phyloP scores from a whole-genome alignment of 768 basidiomycete genomes.

The Suillus lakei region DNA sequence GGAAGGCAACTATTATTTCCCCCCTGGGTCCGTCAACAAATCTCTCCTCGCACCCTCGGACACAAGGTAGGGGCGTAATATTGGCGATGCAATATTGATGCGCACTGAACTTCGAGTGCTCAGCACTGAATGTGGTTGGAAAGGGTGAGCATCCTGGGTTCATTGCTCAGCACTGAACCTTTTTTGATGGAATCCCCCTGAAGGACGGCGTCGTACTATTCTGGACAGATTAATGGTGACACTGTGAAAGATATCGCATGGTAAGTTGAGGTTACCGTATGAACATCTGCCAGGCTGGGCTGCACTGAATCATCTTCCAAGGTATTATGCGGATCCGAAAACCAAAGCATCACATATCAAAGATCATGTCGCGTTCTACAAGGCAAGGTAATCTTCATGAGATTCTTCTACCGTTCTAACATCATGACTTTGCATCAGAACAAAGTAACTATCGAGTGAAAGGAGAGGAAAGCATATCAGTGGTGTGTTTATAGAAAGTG shows the following conservation, averaged over 20 bases:
- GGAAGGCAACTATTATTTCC: slow-evolving; percentile 79
- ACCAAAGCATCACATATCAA: slow-evolving; percentile 65
- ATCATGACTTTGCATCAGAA: background rate
- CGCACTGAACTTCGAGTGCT: background rate
- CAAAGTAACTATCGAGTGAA: background rate
- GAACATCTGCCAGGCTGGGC: background rate
- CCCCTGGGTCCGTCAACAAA: slow-evolving; percentile 54
- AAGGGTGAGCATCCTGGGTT: slow-evolving; percentile 54
- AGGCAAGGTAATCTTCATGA: slow-evolving; percentile 44
- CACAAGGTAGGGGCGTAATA: slow-evolving; percentile 48
- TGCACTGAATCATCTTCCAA: background rate
- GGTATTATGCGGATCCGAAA: slow-evolving; percentile 55
- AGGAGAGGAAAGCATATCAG: background rate
- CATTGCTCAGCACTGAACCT: background rate
- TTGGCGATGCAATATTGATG: slow-evolving; percentile 5
- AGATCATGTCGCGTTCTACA: slow-evolving; percentile 78
- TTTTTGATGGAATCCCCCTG: slow-evolving; percentile 2
- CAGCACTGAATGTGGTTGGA: slow-evolving; percentile 70
- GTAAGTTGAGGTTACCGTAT: slow-evolving; percentile 39
- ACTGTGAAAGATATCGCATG: slow-evolving; percentile 66
- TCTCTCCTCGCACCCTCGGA: slow-evolving; percentile 52
- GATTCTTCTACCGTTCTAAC: background rate
- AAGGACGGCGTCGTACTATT: slow-evolving; percentile 72
- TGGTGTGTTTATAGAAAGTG: background rate
- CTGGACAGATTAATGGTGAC: slow-evolving; percentile 53